Evolutionary conservation across 129 eudicot species (phyloP), one percentile per base, ranked within the genome.

Genomic region (Flaveria ramosissima): DNA sequence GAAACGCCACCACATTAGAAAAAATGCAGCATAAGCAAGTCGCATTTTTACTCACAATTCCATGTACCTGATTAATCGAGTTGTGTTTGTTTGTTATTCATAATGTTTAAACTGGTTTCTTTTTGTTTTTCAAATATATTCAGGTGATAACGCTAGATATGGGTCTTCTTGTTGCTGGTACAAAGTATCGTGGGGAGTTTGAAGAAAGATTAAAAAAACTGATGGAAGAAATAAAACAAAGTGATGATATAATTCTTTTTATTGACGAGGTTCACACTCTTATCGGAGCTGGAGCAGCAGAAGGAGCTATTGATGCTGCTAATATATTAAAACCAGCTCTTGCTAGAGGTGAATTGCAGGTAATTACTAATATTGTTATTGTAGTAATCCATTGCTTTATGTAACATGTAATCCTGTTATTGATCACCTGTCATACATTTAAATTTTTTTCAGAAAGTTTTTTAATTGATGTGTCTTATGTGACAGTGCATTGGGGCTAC

Each of bases 401-500:
- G 60, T 6, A 16, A 53, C 60, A 16, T 5, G 20, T 20, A 57
- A 20, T 57, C 15, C 15, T n/a, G 14, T 57, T 2, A 57, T 20
- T 7, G 27, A 57, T 57, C 20, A 57, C 63, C 27, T 56, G 27
- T 20, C 63, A 9, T 57, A 9, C 24, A 11, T 56, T 56, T 57
- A 9, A 19, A 2, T 56, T 20, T 8, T 57, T 57, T 57, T 21
- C 14, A 2, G 20, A 57, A 20, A 7, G 64, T 57, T 9, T 9
- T 57, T 20, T 7, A 20, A 19, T 19, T 74, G 24, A 45, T 9
- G 66, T 5, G 52, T 70, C 3, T 59, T 61, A 2, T 43, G 19
- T 70, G 43, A 55, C 86, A 92, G 97, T 92, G 97, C 77, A 87
- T 92, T 84, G 97, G 97, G 62, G 97, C 97, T 53, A 92, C 97